These are phyloP conservation scores for Metrosideros polymorpha DNA, from an alignment of 441 rosid species.

Conservation along the genomic window DNA sequence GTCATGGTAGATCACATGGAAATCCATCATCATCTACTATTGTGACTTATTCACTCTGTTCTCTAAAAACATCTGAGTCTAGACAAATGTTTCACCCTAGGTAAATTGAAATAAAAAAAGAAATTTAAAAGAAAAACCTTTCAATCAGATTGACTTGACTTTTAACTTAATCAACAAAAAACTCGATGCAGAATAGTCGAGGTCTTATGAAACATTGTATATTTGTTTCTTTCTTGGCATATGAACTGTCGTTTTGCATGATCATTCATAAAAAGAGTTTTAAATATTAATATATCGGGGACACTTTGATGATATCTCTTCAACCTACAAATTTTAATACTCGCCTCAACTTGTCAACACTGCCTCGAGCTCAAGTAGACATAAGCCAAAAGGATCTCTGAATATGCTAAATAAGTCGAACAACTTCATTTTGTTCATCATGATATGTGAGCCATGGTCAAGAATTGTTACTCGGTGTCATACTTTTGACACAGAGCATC, in stretches of 20 bases:
- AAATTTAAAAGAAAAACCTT: background rate
- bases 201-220: background rate
- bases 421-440: background rate
- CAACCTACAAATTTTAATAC: background rate
- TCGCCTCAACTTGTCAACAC: background rate
- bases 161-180: background rate
- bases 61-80: background rate
- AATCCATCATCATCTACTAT: background rate
- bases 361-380: background rate
- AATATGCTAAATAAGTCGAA: background rate
- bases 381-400: background rate
- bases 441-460: background rate
- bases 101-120: background rate
- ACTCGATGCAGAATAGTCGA: background rate
- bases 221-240: background rate
- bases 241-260: background rate
- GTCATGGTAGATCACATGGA: background rate
- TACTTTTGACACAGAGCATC: background rate
- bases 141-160: background rate
- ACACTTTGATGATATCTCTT: background rate
- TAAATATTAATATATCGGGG: background rate
- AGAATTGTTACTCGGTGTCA: background rate
- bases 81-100: background rate
- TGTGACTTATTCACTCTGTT: background rate
- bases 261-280: too few relatives aligned